Conservation (phyloP, 2,329 filamentous ascomycete genomes). For the Hypoxylon sp. region DNA sequence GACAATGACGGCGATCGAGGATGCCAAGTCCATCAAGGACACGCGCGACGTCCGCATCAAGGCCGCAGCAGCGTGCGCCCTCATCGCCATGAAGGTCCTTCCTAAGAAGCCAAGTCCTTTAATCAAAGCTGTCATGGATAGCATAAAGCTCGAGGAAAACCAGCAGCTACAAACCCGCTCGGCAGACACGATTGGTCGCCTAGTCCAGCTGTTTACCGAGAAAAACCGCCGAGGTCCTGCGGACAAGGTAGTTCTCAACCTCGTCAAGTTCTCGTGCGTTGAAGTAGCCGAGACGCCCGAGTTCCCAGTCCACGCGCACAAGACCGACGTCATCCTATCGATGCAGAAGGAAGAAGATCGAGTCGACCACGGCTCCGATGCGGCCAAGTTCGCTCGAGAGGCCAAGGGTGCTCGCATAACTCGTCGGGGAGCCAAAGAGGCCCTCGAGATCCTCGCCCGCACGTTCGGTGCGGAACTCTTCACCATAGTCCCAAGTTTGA, state of each 20-base stretch:
- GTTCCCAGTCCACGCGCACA: constrained; percentile 81
- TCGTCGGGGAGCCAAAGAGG: constrained; percentile 90
- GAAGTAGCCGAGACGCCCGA: constrained; percentile 98
- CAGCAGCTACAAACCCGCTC: constrained; percentile 86
- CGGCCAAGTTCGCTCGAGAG: constrained; percentile 87
- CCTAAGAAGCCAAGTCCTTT: constrained; percentile 93
- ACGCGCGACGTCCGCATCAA: constrained; percentile 85
- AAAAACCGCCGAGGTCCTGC: constrained; percentile 83
- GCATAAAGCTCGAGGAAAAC: constrained; percentile 94
- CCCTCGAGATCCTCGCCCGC: constrained; percentile 83
- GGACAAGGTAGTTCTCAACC: constrained; percentile 93
- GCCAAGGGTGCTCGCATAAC: constrained; percentile 89
- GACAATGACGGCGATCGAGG: constrained; percentile 75
- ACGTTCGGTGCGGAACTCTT: constrained; percentile 82
- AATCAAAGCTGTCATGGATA: constrained; percentile 98
- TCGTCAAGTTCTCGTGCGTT: constrained; percentile 97
- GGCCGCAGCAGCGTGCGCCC: constrained; percentile 83
- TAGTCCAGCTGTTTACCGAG: constrained; percentile 86
- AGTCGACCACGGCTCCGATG: constrained; percentile 84
- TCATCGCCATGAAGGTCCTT: constrained; percentile 85
- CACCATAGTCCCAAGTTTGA: constrained; percentile 83
- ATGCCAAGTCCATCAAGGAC: constrained; percentile 80
- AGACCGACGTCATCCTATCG: constrained; percentile 84
- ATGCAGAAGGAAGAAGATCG: constrained; percentile 97
- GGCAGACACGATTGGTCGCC: constrained; percentile 80